Base-by-base conservation (phyloP, 495 filamentous ascomycete species). In the Xylaria flabelliformis region DNA sequence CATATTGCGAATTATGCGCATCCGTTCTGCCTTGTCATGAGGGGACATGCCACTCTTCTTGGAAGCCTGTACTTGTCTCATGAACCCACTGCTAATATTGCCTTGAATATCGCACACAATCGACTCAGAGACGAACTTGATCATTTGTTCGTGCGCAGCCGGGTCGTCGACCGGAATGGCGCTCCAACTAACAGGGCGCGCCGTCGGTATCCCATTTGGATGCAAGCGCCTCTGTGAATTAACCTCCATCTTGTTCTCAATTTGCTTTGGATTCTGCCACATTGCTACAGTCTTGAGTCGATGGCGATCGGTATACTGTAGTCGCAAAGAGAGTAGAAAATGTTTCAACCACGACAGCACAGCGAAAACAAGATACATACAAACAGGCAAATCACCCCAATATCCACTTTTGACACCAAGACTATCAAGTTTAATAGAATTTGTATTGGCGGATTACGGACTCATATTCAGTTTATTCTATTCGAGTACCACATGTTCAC, bases 41-140 rank as follows among this genome's bases (percentile, higher is more conserved):
- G 70, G 70, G 41, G 70, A 72, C 62, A 72, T 72, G 10, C 39
- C 41, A 29, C 70, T 72, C 41, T 67, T 72, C 53, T 72, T 72
- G 26, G 50, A 59, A 9, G 70, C 70, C 44, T 72, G 62, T 5
- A 72, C 51, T 41, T 72, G 70, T 61, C 63, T 34, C 63, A 72
- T 66, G 24, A 72, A 72, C 29, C 70, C 70, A 6, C 59, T 67
- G 26, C 62, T 66, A n/a, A 72, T 72, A 12, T 72, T 72, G 51
- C 70, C 51, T 36, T 72, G 70, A 7, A 72, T 72, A 17, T 61
- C 46, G 26, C 55, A 53, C 19, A 72, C 70, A 10, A 72, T 55
- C 63, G 70, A 66, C 63, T 72, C 70, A 9, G 70, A 72, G 50
- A 72, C 55, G 42, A 72, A 72, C 63, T 72, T 72, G 32, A 72